phyloP scores from a whole-genome alignment of 2,329 filamentous ascomycete species.

The Diaporthe capsici region DNA sequence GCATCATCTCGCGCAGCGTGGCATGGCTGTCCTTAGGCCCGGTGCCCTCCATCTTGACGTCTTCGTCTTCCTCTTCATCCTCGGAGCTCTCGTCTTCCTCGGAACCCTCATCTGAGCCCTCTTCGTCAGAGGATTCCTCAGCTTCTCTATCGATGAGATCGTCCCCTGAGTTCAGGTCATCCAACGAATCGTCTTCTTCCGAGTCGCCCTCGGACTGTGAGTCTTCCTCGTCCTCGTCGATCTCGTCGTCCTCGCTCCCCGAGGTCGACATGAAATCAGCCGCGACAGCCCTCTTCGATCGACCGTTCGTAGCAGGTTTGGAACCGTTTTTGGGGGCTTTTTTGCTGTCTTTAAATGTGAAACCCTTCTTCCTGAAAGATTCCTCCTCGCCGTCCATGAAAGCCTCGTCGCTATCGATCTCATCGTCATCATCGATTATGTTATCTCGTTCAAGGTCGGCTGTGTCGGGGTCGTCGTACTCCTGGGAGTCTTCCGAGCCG shows the following conservation, averaged over 20 bases:
- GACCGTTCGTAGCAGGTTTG: slow-evolving; percentile 46
- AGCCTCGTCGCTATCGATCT: slow-evolving; percentile 77
- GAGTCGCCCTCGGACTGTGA: slow-evolving; percentile 51
- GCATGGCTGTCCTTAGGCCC: slow-evolving; percentile 59
- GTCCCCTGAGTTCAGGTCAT: slow-evolving; percentile 41
- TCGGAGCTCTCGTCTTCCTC: slow-evolving; percentile 55
- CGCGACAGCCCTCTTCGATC: slow-evolving; percentile 61
- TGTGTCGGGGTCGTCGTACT: slow-evolving; percentile 69
- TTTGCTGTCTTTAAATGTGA: slow-evolving; percentile 72
- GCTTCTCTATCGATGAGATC: slow-evolving; percentile 46
- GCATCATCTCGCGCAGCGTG: slow-evolving; percentile 77
- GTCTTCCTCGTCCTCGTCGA: slow-evolving; percentile 54
- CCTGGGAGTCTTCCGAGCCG: slow-evolving; percentile 49
- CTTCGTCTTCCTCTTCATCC: slow-evolving; percentile 51
- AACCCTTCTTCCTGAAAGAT: slow-evolving; percentile 75
- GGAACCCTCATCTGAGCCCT: slow-evolving; percentile 48
- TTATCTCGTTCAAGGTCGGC: slow-evolving; percentile 68
- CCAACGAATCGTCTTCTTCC: slow-evolving; percentile 44
- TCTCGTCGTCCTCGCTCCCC: slow-evolving; percentile 50
- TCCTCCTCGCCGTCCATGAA: slow-evolving; percentile 90
- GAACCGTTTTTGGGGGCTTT: slow-evolving; percentile 51
- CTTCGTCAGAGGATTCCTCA: slow-evolving; percentile 42
- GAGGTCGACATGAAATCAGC: slow-evolving; percentile 69
- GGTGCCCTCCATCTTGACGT: slow-evolving; percentile 49
- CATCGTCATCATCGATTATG: slow-evolving; percentile 66